Percentiles rank a stretch among this genome's conserved stretches.
Evolutionary conservation across 805 yeast genomes (phyloP).

Genomic region (Vanderwaltozyma polyspora): DNA sequence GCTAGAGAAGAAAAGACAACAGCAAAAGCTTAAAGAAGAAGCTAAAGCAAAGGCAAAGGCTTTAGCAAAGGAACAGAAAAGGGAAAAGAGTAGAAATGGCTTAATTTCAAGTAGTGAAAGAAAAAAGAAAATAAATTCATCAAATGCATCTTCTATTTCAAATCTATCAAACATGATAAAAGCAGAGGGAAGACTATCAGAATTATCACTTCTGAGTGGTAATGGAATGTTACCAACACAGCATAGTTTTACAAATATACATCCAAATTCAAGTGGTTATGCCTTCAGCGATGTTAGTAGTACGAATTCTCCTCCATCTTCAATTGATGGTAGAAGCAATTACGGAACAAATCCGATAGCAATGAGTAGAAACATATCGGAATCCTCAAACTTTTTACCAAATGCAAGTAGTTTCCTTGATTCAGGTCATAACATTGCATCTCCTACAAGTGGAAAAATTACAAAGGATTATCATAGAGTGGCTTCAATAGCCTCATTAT

Average conservation of each 20-base stretch:
- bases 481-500: slow-evolving; percentile 22
- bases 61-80: slow-evolving; percentile 13
- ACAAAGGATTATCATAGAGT: slow-evolving; percentile 23
- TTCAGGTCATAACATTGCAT: slow-evolving; percentile 5
- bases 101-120: slow-evolving; percentile 1
- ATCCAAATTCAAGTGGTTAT: not conserved
- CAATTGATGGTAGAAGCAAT: not conserved
- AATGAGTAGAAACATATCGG: slow-evolving; percentile 4
- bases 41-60: slow-evolving; percentile 21
- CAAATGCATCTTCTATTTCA: not conserved
- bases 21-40: slow-evolving; percentile 25
- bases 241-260: too few species aligned
- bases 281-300: slow-evolving; percentile 2
- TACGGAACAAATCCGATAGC: not conserved
- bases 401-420: slow-evolving; percentile 13
- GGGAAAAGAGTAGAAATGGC: not conserved
- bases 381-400: slow-evolving; percentile 7
- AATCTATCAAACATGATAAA: not conserved
- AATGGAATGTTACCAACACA: too few species aligned
- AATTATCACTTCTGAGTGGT: slow-evolving; percentile 1
- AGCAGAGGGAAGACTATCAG: not conserved
- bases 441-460: slow-evolving; percentile 13
- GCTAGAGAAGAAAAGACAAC: slow-evolving; percentile 32
- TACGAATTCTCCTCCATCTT: slow-evolving; percentile 1
- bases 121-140: not conserved